Evolutionary conservation across 257 asterid species (phyloP).

Genomic region (Ehretia macrophylla): DNA sequence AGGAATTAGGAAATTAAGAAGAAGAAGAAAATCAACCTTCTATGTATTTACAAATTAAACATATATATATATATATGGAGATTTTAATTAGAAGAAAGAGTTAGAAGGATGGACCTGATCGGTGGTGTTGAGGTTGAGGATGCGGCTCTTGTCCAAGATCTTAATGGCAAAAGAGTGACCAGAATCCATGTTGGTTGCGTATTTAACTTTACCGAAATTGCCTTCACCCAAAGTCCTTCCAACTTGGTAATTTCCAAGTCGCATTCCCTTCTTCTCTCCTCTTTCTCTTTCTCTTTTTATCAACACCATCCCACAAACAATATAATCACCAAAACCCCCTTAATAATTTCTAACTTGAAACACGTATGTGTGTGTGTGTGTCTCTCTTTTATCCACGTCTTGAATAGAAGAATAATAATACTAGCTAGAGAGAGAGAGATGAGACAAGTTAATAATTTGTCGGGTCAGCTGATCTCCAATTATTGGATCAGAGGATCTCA

Average conservation of each 20-base stretch:
- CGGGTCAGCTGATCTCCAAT: too few relatives aligned
- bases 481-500: too few relatives aligned
- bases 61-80: too few relatives aligned
- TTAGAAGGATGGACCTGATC: constrained; percentile 51
- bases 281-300: too few relatives aligned
- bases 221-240: constrained; percentile 93
- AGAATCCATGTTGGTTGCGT: constrained; percentile 55
- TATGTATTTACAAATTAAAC: background rate
- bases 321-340: too few relatives aligned
- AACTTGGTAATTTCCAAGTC: constrained; percentile 68
- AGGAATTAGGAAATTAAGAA: too few relatives aligned
- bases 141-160: constrained; percentile 72
- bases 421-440: too few relatives aligned
- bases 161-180: constrained; percentile 73
- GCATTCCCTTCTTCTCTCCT: constrained; percentile 25
- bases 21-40: background rate
- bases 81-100: background rate
- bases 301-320: constrained; percentile 33
- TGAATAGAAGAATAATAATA: too few relatives aligned
- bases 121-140: constrained; percentile 55
- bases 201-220: constrained; percentile 85
- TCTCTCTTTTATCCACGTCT: too few relatives aligned
- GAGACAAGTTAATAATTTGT: too few relatives aligned
- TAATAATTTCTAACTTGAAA: too few relatives aligned
- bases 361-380: too few relatives aligned